phyloP scores from a whole-genome alignment of 2,329 filamentous ascomycete genomes.

The Fusarium coicis region DNA sequence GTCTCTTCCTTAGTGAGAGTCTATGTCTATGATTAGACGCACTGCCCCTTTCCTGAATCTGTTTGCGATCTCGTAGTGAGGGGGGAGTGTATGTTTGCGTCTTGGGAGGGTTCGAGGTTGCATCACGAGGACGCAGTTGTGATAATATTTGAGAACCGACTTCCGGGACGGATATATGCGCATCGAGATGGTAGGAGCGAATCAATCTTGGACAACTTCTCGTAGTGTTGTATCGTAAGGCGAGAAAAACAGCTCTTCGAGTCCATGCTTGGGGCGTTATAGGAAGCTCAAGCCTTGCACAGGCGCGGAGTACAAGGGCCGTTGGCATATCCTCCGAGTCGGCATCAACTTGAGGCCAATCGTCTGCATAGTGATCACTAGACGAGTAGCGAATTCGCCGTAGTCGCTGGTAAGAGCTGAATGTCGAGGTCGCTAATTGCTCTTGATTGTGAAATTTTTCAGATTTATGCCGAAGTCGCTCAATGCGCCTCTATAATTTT shows the following conservation, averaged over 20 bases:
- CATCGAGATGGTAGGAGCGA: constrained; percentile 20
- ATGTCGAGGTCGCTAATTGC: not conserved
- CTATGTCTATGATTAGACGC: not conserved
- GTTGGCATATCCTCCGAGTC: constrained; percentile 41
- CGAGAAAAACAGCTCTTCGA: constrained; percentile 26
- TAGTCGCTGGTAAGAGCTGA: constrained; percentile 1
- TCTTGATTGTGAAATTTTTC: constrained; percentile 19
- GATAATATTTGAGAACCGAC: constrained; percentile 26
- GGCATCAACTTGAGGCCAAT: constrained; percentile 31
- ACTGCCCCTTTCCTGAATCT: not conserved
- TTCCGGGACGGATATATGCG: not conserved
- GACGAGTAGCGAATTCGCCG: constrained; percentile 4
- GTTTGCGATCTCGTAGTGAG: not conserved
- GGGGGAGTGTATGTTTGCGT: not conserved
- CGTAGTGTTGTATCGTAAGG: constrained; percentile 15
- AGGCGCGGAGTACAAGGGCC: constrained; percentile 41
- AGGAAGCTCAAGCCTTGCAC: constrained; percentile 37
- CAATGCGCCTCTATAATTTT: constrained; percentile 31
- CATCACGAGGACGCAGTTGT: constrained; percentile 27
- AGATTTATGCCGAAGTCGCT: constrained; percentile 37
- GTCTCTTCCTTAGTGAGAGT: not conserved
- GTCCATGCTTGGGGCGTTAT: constrained; percentile 27
- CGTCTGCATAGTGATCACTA: constrained; percentile 36
- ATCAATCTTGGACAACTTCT: constrained; percentile 7
- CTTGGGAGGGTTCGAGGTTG: constrained; percentile 8